These are phyloP conservation scores for Suhomyces tanzawaensis DNA, from an alignment of 805 yeast genomes.

Conservation along the genomic window DNA sequence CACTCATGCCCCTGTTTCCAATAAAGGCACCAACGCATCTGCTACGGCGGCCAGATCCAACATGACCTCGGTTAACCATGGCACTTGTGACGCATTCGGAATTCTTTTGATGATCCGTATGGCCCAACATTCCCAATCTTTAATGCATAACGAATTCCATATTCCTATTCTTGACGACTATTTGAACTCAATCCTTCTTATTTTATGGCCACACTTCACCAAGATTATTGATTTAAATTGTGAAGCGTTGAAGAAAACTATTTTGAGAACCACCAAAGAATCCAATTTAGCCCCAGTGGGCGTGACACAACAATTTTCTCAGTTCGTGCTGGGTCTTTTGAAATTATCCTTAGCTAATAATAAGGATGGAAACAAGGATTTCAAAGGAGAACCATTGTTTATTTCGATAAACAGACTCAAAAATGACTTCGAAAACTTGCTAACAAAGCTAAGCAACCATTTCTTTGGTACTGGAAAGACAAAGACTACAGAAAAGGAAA, in stretches of 20 bases:
- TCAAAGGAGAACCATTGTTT: slow-evolving; percentile 66
- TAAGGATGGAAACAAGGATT: slow-evolving; percentile 15
- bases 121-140: slow-evolving; percentile 60
- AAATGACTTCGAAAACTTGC: slow-evolving; percentile 73
- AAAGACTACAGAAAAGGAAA: slow-evolving; percentile 53
- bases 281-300: slow-evolving; percentile 44
- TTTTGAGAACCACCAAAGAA: slow-evolving; percentile 27
- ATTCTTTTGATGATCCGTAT: slow-evolving; percentile 71
- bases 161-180: slow-evolving; percentile 73
- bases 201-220: slow-evolving; percentile 87
- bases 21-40: slow-evolving; percentile 16
- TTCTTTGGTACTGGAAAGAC: slow-evolving; percentile 29
- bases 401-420: slow-evolving; percentile 67
- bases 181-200: slow-evolving; percentile 59
- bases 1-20: slow-evolving; percentile 35
- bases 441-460: slow-evolving; percentile 65
- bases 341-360: slow-evolving; percentile 40
- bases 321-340: slow-evolving; percentile 66
- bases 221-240: slow-evolving; percentile 74
- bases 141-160: slow-evolving; percentile 60
- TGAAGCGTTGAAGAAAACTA: slow-evolving; percentile 58
- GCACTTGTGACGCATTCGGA: slow-evolving; percentile 73
- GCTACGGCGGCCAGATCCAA: slow-evolving; percentile 7
- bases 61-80: slow-evolving; percentile 13
- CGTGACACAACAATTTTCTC: slow-evolving; percentile 78